These are phyloP conservation scores for Fonsecaea monophora DNA, from an alignment of 2,329 filamentous ascomycete species.

Conservation along the genomic window DNA sequence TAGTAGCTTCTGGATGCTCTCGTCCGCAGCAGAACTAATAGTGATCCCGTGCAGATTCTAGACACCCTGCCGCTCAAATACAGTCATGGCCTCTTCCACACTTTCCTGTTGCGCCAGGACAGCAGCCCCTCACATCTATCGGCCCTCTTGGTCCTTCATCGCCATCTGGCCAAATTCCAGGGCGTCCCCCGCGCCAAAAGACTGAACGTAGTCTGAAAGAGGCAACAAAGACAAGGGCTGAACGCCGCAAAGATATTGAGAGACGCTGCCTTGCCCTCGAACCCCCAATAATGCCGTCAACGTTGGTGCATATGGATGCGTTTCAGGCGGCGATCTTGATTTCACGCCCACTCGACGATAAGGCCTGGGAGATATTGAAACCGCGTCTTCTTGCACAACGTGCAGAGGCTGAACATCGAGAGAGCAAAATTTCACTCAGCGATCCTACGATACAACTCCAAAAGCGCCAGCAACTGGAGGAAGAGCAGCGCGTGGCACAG, in stretches of 20 bases:
- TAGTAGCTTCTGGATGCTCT: not conserved
- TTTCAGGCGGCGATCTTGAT: constrained; percentile 78
- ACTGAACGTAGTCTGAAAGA: constrained; percentile 30
- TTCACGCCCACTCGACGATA: constrained; percentile 69
- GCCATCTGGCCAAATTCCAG: not conserved
- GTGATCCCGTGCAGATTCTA: not conserved
- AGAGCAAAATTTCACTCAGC: constrained; percentile 45
- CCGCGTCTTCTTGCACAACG: constrained; percentile 71
- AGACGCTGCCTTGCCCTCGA: constrained; percentile 69
- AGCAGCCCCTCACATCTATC: not conserved
- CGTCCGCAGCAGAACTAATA: constrained; percentile 4
- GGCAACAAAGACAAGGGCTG: constrained; percentile 46
- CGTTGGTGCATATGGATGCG: constrained; percentile 73
- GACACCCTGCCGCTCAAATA: not conserved
- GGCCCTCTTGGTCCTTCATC: not conserved
- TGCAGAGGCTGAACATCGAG: constrained; percentile 66
- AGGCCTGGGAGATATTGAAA: constrained; percentile 72
- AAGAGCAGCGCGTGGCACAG: constrained; percentile 59
- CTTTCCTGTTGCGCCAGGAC: not conserved
- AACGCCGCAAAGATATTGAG: constrained; percentile 73
- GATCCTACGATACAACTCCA: constrained; percentile 50
- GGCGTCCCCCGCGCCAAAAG: constrained; percentile 16
- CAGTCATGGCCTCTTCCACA: not conserved
- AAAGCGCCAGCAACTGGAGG: constrained; percentile 56
- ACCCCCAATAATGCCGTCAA: constrained; percentile 67